These are phyloP conservation scores for Leptomonas pyrrhocoris DNA, from an alignment of 208 protist species.

Conservation along the genomic window DNA sequence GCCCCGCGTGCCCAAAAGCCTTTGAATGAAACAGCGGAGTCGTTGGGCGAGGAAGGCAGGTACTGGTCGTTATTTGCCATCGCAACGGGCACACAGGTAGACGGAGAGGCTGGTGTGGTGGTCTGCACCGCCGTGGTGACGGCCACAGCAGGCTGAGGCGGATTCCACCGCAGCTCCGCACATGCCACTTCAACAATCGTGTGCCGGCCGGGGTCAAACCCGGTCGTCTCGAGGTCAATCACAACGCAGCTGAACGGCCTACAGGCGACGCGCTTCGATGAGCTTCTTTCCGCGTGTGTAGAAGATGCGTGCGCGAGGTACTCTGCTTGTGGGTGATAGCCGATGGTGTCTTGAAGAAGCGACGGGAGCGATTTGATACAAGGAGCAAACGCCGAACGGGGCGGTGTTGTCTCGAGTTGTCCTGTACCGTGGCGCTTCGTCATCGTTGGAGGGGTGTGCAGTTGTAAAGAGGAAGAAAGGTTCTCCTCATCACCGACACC, in stretches of 20 bases:
- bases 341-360: slow-evolving; percentile 21
- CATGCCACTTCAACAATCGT: slow-evolving; percentile 65
- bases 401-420: neutral
- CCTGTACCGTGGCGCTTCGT: no score
- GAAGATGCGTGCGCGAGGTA: neutral
- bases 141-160: neutral
- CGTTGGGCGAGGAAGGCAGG: neutral
- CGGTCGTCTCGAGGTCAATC: slow-evolving; percentile 76
- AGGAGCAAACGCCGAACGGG: slow-evolving; percentile 7
- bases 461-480: no score
- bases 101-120: neutral
- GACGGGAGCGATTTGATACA: neutral
- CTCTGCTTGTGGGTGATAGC: neutral
- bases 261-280: neutral
- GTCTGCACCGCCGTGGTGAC: no score
- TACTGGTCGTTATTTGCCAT: neutral
- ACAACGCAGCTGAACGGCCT: slow-evolving; percentile 42
- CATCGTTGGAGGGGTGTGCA: no score
- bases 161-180: slow-evolving; percentile 65
- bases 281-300: neutral
- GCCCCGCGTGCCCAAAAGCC: slow-evolving; percentile 43
- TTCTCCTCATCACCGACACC: neutral
- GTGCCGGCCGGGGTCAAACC: slow-evolving; percentile 42
- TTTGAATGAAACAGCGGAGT: neutral
- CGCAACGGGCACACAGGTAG: neutral